Evolutionary conservation across 2,329 filamentous ascomycete species (phyloP).

Genomic region (Claviceps africana): DNA sequence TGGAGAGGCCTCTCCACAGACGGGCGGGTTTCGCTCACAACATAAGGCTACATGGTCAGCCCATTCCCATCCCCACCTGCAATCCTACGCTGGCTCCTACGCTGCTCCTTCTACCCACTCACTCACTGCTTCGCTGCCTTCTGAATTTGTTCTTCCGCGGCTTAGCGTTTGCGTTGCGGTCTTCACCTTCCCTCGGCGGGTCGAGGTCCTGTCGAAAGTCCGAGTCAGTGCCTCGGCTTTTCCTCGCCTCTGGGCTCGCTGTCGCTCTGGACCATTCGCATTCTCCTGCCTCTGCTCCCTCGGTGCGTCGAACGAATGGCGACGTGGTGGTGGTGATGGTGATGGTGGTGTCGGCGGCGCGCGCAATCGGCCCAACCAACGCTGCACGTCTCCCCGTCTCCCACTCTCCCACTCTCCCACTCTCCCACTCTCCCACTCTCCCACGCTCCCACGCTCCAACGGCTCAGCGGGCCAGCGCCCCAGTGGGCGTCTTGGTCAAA

Average conservation of each 20-base stretch:
- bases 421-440: no score
- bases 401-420: no score
- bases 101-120: slow-evolving; percentile 17
- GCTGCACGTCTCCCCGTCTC: no score
- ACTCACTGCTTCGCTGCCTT: slow-evolving; percentile 8
- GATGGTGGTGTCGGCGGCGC: no score
- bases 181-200: slow-evolving; percentile 18
- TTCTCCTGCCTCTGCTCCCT: no score
- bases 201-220: neutral
- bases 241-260: no score
- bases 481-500: neutral
- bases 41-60: slow-evolving; percentile 15
- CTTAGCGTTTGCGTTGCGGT: slow-evolving; percentile 2
- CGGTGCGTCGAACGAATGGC: no score
- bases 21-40: neutral
- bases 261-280: no score
- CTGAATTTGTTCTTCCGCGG: slow-evolving; percentile 16
- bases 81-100: slow-evolving; percentile 16
- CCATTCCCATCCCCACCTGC: slow-evolving; percentile 20
- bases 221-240: neutral
- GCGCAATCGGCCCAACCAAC: no score
- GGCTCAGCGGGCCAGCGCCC: no score
- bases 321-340: no score
- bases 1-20: neutral
- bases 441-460: no score